Base-by-base conservation (phyloP, 352 stramenopile species). In the Phytophthora kernoviae region DNA sequence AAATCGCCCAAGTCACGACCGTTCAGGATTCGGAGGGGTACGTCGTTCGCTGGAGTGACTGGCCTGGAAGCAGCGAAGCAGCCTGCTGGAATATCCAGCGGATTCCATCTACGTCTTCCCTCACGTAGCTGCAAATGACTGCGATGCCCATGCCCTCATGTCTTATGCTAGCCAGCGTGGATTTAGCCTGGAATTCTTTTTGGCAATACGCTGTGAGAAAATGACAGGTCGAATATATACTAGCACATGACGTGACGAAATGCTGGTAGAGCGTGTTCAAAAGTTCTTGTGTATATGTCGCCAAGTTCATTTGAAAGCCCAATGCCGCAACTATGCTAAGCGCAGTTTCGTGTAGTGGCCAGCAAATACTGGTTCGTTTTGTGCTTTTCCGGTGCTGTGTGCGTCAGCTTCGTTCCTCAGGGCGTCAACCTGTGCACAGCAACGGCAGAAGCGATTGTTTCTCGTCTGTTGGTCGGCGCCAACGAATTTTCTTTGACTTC, bases 1-100 rank as follows among this genome's bases (percentile, higher is more conserved):
- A 69, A 67, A 65, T 69, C 54, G 41, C 39, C 33, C 34, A 8
- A 32, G 45, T 51, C 57, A 57, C 60, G 66, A 59, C 61, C 57
- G 42, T 68, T 70, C 65, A 70, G 60, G 55, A 73, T 67, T 67
- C 45, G 34, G 12, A 22, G n/a, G 54, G 55, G 45, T 66, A 58
- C 54, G 54, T 70, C n/a, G 62, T 43, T 39, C 27, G 51, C 39
- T n/a, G 58, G 68, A 33, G 48, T 40, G 32, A 30, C 24, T 48
- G 44, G 20, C 47, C 45, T n/a, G 42, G 46, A 59, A 66, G 39
- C 33, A 4, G 45, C 57, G 21, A 20, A 20, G 44, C 61, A 51
- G 42, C 20, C 21, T 33, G 62, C 40, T 33, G 20, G 10, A 34
- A 18, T 11, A 30, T 50, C 20, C 11, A 14, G 43, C 18, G 24